Base-by-base conservation (phyloP, 768 basidiomycete species). In the Suillus occidentalis region DNA sequence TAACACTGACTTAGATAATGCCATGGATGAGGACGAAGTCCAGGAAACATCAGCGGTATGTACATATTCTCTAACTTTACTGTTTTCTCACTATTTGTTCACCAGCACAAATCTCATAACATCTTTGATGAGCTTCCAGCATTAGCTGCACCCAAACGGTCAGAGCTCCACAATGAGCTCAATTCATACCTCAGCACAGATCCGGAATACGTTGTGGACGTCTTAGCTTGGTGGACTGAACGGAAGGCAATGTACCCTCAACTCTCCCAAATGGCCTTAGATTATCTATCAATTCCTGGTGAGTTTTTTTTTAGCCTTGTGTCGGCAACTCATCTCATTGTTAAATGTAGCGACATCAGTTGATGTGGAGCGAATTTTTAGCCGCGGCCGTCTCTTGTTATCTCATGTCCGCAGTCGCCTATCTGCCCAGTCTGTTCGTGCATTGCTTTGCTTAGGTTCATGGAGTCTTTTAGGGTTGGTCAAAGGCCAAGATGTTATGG, bases 241-340 rank as follows among this genome's bases (percentile, higher is more conserved):
- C 52, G 63, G 8, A 64, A 65, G 25, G 8, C 60, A 8, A 63
- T 66, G 1, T 80, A 70, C 63, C 78, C 77, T 13, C 57, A 62
- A 10, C 73, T 80, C 2, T 76, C 72, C 1, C 63, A 70, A 0
- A 78, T 81, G 78, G 79, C 74, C 3, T 49, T 76, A 3, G 75
- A 80, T 59, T 79, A 79, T 58, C 67, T 76, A 2, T 65, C 64
- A 13, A 74, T 78, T 55, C 77, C 73, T 5, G 72, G 76, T 77
- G 61, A 34, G 71, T 74, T 64, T 14, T 68, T 63, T 4, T 64
- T 69, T 61, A 16, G 63, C 20, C 56, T 20, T 57, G 43, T 52
- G 67, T n/a, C 4, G 47, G 68, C 34, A 55, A 64, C 1, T 47
- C n/a, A 67, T 13, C 70, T 64, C 12, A 37, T 69, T 64, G 66